These are phyloP conservation scores for Telopea speciosissima DNA, from an alignment of 177 flowering plant genomes.

Conservation along the genomic window DNA sequence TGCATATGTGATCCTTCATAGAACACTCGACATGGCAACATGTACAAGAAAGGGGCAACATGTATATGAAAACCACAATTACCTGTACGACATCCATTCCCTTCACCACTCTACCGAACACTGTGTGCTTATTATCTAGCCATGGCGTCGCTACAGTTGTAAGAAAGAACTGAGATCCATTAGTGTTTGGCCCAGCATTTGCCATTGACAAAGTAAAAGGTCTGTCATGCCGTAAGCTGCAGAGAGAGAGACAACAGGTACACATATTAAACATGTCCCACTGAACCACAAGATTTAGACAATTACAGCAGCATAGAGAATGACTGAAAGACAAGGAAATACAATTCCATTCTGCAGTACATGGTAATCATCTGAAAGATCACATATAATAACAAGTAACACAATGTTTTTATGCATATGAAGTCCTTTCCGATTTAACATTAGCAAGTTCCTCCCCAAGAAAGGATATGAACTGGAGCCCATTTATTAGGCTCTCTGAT, in stretches of 20 bases:
- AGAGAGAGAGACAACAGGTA: conserved; percentile 5
- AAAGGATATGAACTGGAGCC: no score
- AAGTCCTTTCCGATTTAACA: no score
- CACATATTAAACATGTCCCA: not conserved
- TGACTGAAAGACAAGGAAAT: not conserved
- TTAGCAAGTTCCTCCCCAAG: no score
- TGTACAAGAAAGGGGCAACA: not conserved
- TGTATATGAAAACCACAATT: conserved; percentile 1
- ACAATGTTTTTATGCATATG: no score
- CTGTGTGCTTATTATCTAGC: conserved; percentile 60
- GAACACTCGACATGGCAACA: not conserved
- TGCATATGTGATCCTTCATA: not conserved
- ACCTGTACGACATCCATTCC: conserved; percentile 99
- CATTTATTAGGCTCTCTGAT: no score
- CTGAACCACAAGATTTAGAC: no score
- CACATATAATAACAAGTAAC: not conserved
- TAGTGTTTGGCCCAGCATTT: conserved; percentile 77
- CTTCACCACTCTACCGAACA: conserved; percentile 88
- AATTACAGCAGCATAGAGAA: not conserved
- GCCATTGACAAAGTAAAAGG: conserved; percentile 82
- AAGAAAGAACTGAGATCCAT: conserved; percentile 89
- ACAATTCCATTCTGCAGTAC: not conserved
- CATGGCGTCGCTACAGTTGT: not conserved
- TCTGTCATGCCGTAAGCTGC: conserved; percentile 87
- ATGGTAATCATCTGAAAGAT: not conserved